These are phyloP conservation scores for Heterobasidion irregulare DNA, from an alignment of 1,284 basidiomycete species.

Conservation along the genomic window DNA sequence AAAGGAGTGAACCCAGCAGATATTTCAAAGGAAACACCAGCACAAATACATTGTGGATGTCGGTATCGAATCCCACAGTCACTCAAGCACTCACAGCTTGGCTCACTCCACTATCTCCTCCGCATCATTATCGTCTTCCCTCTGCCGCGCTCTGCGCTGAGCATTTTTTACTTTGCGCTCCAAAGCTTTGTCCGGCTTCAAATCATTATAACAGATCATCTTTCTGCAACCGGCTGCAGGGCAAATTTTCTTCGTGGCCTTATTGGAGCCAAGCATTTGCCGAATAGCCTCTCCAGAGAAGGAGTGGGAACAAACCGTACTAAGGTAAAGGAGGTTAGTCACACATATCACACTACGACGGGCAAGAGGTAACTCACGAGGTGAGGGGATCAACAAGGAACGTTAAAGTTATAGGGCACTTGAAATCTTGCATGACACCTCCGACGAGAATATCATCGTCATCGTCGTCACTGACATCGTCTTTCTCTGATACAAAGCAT, in stretches of 20 bases:
- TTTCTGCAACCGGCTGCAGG: constrained; percentile 66
- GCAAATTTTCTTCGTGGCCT: constrained; percentile 36
- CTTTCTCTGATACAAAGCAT: constrained; percentile 42
- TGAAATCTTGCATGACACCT: constrained; percentile 73
- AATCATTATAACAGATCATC: constrained; percentile 39
- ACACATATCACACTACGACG: background rate
- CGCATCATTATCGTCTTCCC: constrained; percentile 38
- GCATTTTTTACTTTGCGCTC: constrained; percentile 53
- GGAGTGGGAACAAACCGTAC: constrained; percentile 60
- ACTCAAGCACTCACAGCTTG: background rate
- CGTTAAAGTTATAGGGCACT: constrained; percentile 69
- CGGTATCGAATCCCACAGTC: background rate
- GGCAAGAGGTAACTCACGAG: constrained; percentile 41
- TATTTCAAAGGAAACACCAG: background rate
- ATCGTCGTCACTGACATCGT: constrained; percentile 69
- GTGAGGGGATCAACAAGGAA: constrained; percentile 63
- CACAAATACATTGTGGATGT: too few relatives aligned
- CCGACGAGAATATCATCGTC: constrained; percentile 79
- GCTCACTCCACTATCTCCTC: constrained; percentile 60
- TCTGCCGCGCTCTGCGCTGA: constrained; percentile 32
- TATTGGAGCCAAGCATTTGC: constrained; percentile 36
- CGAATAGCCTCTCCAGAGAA: constrained; percentile 58
- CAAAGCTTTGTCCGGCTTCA: constrained; percentile 45
- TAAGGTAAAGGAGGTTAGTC: constrained; percentile 20
- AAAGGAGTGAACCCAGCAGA: background rate